Evolutionary conservation across 2,329 filamentous ascomycete species (phyloP).

Genomic region (Bipolaris victoriae): DNA sequence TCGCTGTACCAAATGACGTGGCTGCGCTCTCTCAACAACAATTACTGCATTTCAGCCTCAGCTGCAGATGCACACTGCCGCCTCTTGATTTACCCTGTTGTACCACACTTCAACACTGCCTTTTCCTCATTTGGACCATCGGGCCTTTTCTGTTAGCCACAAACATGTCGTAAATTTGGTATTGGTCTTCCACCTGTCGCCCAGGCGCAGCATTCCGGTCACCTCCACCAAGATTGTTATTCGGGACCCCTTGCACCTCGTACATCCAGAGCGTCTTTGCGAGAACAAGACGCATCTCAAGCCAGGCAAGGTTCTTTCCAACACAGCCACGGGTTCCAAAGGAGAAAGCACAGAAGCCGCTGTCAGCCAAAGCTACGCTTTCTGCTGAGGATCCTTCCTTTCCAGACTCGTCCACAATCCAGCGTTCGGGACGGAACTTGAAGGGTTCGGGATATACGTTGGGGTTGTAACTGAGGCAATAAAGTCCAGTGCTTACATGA

Average conservation of each 20-base stretch:
- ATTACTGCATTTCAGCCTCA: background rate
- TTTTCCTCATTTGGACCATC: constrained; percentile 31
- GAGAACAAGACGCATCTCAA: constrained; percentile 35
- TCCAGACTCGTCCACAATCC: constrained; percentile 27
- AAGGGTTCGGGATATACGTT: constrained; percentile 28
- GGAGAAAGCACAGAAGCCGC: constrained; percentile 33
- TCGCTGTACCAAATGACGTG: background rate
- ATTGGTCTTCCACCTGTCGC: constrained; percentile 29
- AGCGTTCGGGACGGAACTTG: constrained; percentile 36
- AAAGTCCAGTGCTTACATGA: constrained; percentile 22
- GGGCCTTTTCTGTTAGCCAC: constrained; percentile 43
- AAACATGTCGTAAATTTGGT: constrained; percentile 38
- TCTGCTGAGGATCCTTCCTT: constrained; percentile 18
- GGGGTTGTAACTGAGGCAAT: constrained; percentile 24
- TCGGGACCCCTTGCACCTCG: constrained; percentile 30
- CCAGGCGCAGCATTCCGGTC: constrained; percentile 20
- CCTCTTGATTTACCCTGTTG: background rate
- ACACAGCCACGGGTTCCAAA: constrained; percentile 37
- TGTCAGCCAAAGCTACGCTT: constrained; percentile 22
- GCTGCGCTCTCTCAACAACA: background rate
- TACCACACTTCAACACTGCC: constrained; percentile 1
- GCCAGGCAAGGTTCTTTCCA: constrained; percentile 41
- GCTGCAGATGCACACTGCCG: background rate
- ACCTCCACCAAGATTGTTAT: constrained; percentile 33
- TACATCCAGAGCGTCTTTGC: constrained; percentile 32